Conservation (phyloP, 2,329 filamentous ascomycete genomes). For the Apiospora hydei region DNA sequence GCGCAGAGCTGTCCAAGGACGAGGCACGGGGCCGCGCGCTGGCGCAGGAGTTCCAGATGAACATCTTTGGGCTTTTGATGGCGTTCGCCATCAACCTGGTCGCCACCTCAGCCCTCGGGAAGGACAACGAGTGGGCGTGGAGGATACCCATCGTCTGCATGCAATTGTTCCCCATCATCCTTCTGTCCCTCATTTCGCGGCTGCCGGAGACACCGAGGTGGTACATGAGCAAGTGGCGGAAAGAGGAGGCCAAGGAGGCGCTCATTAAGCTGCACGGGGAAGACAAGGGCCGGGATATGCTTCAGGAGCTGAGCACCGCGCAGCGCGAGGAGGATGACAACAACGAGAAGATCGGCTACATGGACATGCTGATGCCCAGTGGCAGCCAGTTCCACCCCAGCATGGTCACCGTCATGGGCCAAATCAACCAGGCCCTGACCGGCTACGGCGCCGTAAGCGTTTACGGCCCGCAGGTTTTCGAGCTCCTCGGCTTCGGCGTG, state of each 20-base stretch:
- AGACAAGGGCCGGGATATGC: slow-evolving; percentile 53
- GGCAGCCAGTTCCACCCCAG: slow-evolving; percentile 67
- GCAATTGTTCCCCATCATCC: slow-evolving; percentile 63
- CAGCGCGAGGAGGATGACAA: slow-evolving; percentile 57
- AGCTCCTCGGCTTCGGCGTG: slow-evolving; percentile 63
- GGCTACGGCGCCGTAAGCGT: slow-evolving; percentile 67
- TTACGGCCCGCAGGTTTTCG: slow-evolving; percentile 70
- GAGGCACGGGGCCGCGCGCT: slow-evolving; percentile 63
- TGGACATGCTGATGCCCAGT: slow-evolving; percentile 63
- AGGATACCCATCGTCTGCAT: slow-evolving; percentile 66
- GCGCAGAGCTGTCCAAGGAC: slow-evolving; percentile 63
- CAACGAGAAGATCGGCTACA: slow-evolving; percentile 55
- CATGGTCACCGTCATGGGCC: slow-evolving; percentile 67
- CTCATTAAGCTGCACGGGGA: slow-evolving; percentile 58
- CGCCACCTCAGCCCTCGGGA: slow-evolving; percentile 60
- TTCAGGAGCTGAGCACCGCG: slow-evolving; percentile 57
- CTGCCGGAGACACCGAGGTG: slow-evolving; percentile 66
- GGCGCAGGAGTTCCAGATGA: slow-evolving; percentile 69
- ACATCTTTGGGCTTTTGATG: slow-evolving; percentile 68
- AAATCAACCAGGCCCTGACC: slow-evolving; percentile 66
- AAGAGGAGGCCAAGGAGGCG: slow-evolving; percentile 58
- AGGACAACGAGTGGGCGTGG: slow-evolving; percentile 67
- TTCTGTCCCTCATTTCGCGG: slow-evolving; percentile 58
- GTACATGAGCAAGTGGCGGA: slow-evolving; percentile 58
- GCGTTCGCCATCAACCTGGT: slow-evolving; percentile 66